Evolutionary conservation across 345 rosid genomes (phyloP).

Genomic region (Chamaenerion angustifolium): DNA sequence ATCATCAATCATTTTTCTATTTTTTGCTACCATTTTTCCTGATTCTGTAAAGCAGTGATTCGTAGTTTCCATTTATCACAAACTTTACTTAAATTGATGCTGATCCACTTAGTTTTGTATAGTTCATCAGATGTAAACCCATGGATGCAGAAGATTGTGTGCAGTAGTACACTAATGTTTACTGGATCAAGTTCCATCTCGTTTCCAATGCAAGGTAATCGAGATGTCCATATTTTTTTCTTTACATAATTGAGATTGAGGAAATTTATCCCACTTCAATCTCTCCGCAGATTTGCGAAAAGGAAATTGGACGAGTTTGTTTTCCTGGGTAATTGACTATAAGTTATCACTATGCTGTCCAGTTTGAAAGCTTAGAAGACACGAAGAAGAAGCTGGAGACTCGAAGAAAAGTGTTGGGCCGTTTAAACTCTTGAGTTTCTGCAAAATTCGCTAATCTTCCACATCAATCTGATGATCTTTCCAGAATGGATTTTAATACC

Average conservation of each 20-base stretch:
- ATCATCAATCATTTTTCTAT: no score
- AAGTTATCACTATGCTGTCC: conserved; percentile 65
- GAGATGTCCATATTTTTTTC: no score
- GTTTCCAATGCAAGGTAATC: conserved; percentile 60
- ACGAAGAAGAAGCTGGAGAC: conserved; percentile 71
- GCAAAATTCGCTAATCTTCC: no score
- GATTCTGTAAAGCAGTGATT: no score
- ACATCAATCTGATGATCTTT: no score
- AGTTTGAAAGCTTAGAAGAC: conserved; percentile 57
- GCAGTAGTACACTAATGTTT: conserved; percentile 68
- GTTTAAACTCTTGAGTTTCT: conserved; percentile 44
- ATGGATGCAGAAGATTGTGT: conserved; percentile 92
- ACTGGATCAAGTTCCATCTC: conserved; percentile 62
- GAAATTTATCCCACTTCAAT: background rate
- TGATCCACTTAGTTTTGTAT: no score
- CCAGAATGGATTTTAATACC: no score
- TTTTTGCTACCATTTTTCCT: no score
- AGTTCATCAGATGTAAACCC: conserved; percentile 57
- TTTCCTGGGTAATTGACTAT: conserved; percentile 59
- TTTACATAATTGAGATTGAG: no score
- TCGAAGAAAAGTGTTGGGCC: conserved; percentile 50
- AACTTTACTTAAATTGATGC: no score
- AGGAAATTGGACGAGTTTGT: conserved; percentile 67
- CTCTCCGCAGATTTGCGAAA: conserved; percentile 59
- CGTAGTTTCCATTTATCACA: no score